Evolutionary conservation across 2,329 filamentous ascomycete genomes (phyloP).

Genomic region (Oidium heveae): DNA sequence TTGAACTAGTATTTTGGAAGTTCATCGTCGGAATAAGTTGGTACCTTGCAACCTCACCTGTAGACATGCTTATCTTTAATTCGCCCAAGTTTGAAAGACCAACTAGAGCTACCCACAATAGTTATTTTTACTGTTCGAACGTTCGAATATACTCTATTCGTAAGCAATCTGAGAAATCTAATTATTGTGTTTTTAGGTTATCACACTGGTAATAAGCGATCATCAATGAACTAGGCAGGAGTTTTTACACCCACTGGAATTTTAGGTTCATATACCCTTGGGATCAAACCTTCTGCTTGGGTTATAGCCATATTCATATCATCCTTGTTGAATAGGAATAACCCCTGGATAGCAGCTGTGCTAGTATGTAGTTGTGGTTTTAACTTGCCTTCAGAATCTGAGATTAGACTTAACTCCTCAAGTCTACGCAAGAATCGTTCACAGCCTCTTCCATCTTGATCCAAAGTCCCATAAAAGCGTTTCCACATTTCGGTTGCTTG

Average conservation of each 20-base stretch:
- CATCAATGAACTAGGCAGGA: constrained; percentile 1
- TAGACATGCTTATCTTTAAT: no score
- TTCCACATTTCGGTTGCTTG: constrained; percentile 82
- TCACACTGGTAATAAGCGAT: no score
- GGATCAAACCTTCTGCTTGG: constrained; percentile 45
- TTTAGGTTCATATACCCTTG: constrained; percentile 25
- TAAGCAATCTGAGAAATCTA: no score
- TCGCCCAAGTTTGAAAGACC: no score
- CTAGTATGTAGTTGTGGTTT: constrained; percentile 28
- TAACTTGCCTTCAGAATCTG: constrained; percentile 16
- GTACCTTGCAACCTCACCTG: no score
- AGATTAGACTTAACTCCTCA: constrained; percentile 43
- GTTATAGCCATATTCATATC: constrained; percentile 66
- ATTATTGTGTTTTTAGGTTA: no score
- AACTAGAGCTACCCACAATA: no score
- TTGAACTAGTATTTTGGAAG: no score
- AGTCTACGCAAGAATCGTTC: constrained; percentile 46
- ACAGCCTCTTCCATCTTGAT: constrained; percentile 34
- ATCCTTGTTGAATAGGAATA: constrained; percentile 90
- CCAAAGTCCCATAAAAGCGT: constrained; percentile 74
- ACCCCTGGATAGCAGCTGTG: constrained; percentile 73
- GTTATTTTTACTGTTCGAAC: no score
- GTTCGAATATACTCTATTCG: no score
- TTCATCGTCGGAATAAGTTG: no score
- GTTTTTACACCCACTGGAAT: constrained; percentile 3